Conservation (phyloP, 257 asterid genomes). For the Ilex aquifolium region DNA sequence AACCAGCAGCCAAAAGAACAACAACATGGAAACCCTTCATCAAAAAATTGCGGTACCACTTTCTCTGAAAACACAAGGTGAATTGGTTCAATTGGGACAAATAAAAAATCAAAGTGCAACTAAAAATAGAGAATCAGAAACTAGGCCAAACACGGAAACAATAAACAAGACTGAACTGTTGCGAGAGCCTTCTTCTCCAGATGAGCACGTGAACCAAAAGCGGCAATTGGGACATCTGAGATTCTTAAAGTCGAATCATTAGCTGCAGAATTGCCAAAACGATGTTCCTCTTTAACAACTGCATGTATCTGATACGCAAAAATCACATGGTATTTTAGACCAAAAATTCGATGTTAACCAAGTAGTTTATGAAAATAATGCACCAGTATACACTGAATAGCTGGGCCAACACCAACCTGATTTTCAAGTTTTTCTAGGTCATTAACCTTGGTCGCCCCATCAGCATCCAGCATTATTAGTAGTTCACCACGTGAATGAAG, state of each 20-base stretch:
- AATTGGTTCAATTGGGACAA: slow-evolving; percentile 11
- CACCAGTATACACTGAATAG: not conserved
- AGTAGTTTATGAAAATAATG: no score
- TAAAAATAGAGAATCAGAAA: not conserved
- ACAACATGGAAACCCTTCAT: slow-evolving; percentile 98
- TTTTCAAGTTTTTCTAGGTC: slow-evolving; percentile 96
- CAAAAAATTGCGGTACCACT: slow-evolving; percentile 92
- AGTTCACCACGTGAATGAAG: slow-evolving; percentile 98
- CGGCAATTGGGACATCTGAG: slow-evolving; percentile 73
- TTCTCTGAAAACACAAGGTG: slow-evolving; percentile 59
- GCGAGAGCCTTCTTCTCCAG: slow-evolving; percentile 96
- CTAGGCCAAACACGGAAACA: slow-evolving; percentile 10
- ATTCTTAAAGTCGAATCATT: slow-evolving; percentile 47
- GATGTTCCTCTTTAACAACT: slow-evolving; percentile 55
- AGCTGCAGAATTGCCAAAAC: slow-evolving; percentile 43
- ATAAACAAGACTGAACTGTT: slow-evolving; percentile 61
- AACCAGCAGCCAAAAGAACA: slow-evolving; percentile 92
- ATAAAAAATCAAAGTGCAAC: slow-evolving; percentile 2
- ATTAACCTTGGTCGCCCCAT: slow-evolving; percentile 85
- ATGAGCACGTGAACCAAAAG: slow-evolving; percentile 99
- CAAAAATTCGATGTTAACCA: not conserved
- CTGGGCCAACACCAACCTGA: slow-evolving; percentile 51
- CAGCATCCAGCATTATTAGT: slow-evolving; percentile 98
- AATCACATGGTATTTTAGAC: no score
- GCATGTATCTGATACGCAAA: slow-evolving; percentile 67